A percentile compares a stretch with the other conserved stretches of the same genome.
Evolutionary conservation across 1,284 basidiomycete genomes (phyloP).

Genomic region (Erythrobasidium hasegawianum): DNA sequence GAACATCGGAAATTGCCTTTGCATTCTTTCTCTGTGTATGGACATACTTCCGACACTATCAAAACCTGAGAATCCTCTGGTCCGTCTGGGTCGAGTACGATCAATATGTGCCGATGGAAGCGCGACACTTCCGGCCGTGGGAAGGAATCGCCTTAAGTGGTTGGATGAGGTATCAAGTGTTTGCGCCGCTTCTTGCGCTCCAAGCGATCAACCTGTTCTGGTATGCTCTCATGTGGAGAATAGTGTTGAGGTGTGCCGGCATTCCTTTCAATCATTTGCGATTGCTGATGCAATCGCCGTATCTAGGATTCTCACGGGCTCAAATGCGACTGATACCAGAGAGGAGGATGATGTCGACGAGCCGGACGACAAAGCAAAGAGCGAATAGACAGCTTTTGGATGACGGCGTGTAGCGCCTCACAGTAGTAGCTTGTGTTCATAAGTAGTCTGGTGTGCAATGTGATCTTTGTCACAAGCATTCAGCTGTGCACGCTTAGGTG

Average conservation of each 20-base stretch:
- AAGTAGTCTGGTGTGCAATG: too few species aligned
- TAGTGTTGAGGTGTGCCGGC: slow-evolving; percentile 58
- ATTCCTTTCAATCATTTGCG: too few species aligned
- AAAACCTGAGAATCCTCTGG: slow-evolving; percentile 81
- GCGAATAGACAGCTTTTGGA: too few species aligned
- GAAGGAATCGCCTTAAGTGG: slow-evolving; percentile 66
- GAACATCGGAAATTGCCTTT: slow-evolving; percentile 64
- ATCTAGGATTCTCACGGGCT: slow-evolving; percentile 20
- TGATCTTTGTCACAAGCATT: too few species aligned
- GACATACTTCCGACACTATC: slow-evolving; percentile 95
- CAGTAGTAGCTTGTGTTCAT: too few species aligned
- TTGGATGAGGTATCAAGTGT: slow-evolving; percentile 70
- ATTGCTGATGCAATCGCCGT: slow-evolving; percentile 15
- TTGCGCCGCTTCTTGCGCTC: slow-evolving; percentile 66
- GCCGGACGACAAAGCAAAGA: too few species aligned
- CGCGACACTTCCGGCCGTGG: slow-evolving; percentile 60
- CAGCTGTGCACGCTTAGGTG: too few species aligned
- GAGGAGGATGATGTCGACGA: slow-evolving; percentile 7
- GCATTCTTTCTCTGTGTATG: slow-evolving; percentile 68
- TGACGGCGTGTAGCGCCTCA: too few species aligned
- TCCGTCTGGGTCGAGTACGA: slow-evolving; percentile 81
- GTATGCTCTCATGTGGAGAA: slow-evolving; percentile 76
- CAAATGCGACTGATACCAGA: slow-evolving; percentile 10
- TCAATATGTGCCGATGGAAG: slow-evolving; percentile 58
- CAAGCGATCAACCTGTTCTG: slow-evolving; percentile 85